Evolutionary conservation across 345 rosid genomes (phyloP), one percentile per base, ranked within the genome.

Genomic region (Ricinus communis): DNA sequence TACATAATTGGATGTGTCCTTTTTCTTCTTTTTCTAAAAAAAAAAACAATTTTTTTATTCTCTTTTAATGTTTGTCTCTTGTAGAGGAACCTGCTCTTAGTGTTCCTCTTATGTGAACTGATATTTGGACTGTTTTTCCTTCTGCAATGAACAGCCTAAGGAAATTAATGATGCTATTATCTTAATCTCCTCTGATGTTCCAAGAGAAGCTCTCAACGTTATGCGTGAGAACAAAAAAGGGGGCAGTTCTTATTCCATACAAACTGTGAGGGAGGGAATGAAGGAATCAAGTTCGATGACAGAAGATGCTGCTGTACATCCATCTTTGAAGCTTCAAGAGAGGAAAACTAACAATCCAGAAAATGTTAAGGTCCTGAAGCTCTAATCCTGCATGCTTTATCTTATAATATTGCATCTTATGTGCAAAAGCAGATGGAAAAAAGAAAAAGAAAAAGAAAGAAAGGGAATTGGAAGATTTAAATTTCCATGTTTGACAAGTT

Each of bases 331-430:
- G 73, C 71, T 76, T 85, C 81, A 69, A 40, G 82, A 73, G 75
- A 75, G 75, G 28, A 71, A 58, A 62, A 27, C 78, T 52, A 62
- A 73, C 66, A 50, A 58, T 60, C 49, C 73, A 12, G 49, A 41
- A 68, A 75, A 71, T 69, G 78, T 72, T 60, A 66, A 85, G 87
- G 80, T 86, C 61, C 66, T 65, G 60, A 67, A 9, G 46, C 66
- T 30, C 64, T 65, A 55, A 43, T 31, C 33, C 50, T 62, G 36
- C 67, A 2, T 73, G 59, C 53, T 63, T 73, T 69, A 22, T 38
- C 40, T 38, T 38, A 30, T 66, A 16, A 27, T 53, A 30, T 15
- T 47, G 8, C 52, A 15, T 54, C 19, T 74, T 33, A 22, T 59
- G 19, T 47, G 31, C 43, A 28, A 28, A 22, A 24, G 21, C 14